Percentiles rank a stretch among this genome's conserved stretches.
Evolutionary conservation across 2,329 filamentous ascomycete species (phyloP).

Genomic region (Pseudocercospora ulei): DNA sequence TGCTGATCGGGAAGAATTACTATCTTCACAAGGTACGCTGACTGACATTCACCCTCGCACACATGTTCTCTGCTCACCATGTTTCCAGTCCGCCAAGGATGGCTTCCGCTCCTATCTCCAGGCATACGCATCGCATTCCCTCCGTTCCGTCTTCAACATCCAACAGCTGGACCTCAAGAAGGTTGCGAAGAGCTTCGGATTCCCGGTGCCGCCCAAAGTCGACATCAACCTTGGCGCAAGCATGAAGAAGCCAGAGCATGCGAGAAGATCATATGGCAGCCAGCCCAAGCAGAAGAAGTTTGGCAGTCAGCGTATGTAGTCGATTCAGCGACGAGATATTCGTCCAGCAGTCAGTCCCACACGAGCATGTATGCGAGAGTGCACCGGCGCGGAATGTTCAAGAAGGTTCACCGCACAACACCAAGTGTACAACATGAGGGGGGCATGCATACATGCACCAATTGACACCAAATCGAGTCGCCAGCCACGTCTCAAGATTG

Average conservation of each 20-base stretch:
- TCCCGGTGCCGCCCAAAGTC: slow-evolving; percentile 64
- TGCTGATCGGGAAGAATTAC: slow-evolving; percentile 89
- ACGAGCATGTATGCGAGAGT: not conserved
- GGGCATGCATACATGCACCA: too few relatives aligned
- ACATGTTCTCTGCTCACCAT: slow-evolving; percentile 9
- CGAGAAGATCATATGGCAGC: slow-evolving; percentile 63
- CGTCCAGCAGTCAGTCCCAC: too few relatives aligned
- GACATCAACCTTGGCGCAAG: slow-evolving; percentile 70
- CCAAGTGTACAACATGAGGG: too few relatives aligned
- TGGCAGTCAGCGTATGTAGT: slow-evolving; percentile 11
- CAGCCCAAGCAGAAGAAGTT: slow-evolving; percentile 54
- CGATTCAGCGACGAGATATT: not conserved
- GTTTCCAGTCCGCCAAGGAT: slow-evolving; percentile 51
- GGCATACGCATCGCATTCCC: slow-evolving; percentile 79
- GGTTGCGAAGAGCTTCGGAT: slow-evolving; percentile 76
- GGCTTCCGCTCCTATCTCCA: slow-evolving; percentile 85
- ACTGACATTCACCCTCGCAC: slow-evolving; percentile 5
- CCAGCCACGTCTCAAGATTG: too few relatives aligned
- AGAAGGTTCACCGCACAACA: too few relatives aligned
- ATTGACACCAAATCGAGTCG: too few relatives aligned
- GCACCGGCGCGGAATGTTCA: not conserved
- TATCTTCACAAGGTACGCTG: slow-evolving; percentile 81
- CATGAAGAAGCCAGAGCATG: slow-evolving; percentile 64
- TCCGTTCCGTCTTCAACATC: slow-evolving; percentile 76
- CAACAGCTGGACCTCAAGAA: slow-evolving; percentile 73